Evolutionary conservation across 345 rosid genomes (phyloP).

Genomic region (Eutrema heterophyllum): DNA sequence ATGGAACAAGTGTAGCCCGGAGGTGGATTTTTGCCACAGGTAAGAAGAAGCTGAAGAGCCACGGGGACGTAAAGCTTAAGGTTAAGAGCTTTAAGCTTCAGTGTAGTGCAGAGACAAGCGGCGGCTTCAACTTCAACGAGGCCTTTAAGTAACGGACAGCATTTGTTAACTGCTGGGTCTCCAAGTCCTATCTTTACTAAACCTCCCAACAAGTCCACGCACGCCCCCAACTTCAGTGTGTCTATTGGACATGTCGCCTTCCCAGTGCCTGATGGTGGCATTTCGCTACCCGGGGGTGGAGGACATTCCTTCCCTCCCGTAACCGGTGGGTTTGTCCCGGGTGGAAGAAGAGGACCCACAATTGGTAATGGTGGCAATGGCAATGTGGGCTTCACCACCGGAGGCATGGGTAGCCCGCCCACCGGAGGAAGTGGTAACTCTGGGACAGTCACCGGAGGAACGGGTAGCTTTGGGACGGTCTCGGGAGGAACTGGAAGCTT

Average conservation of each 20-base stretch:
- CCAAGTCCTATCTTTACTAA: constrained; percentile 71
- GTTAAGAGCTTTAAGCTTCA: constrained; percentile 79
- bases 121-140: constrained; percentile 87
- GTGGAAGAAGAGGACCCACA: constrained; percentile 33
- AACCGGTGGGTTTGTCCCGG: constrained; percentile 12
- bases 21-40: constrained; percentile 97
- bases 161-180: constrained; percentile 68
- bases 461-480: constrained; percentile 4
- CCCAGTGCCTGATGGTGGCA: constrained; percentile 24
- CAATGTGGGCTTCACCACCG: neutral
- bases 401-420: constrained; percentile 16
- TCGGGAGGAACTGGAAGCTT: constrained; percentile 19
- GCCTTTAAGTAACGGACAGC: constrained; percentile 80
- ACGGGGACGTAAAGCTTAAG: constrained; percentile 76
- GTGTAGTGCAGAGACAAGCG: constrained; percentile 85
- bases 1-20: constrained; percentile 92
- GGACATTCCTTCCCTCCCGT: constrained; percentile 35
- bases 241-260: constrained; percentile 67
- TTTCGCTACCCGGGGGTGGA: constrained; percentile 19
- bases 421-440: constrained; percentile 5
- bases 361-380: constrained; percentile 31
- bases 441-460: constrained; percentile 9
- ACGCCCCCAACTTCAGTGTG: constrained; percentile 81
- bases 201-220: constrained; percentile 91
- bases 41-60: constrained; percentile 88